phyloP scores from a whole-genome alignment of 495 filamentous ascomycete genomes.

The Neurospora sp. region DNA sequence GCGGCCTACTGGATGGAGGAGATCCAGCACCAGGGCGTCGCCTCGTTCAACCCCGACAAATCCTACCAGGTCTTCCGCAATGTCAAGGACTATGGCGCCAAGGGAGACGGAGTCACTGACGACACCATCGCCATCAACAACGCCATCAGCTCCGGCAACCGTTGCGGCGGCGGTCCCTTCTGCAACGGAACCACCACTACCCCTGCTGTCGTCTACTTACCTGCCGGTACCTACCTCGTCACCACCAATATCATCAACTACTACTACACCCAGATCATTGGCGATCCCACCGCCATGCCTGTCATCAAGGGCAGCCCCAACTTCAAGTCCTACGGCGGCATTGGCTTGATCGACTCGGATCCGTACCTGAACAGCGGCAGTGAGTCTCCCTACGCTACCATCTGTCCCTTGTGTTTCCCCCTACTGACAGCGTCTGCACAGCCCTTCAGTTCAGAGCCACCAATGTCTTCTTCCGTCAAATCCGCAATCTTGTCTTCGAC shows the following conservation, averaged over 20 bases:
- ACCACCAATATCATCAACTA: constrained; percentile 47
- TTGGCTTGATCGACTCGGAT: constrained; percentile 57
- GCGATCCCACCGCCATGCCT: constrained; percentile 50
- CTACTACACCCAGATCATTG: constrained; percentile 57
- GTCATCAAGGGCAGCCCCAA: constrained; percentile 54
- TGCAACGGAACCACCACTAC: constrained; percentile 69
- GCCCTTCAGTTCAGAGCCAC: constrained; percentile 34
- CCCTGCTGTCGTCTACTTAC: constrained; percentile 64
- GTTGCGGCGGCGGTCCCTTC: constrained; percentile 56
- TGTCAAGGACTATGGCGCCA: constrained; percentile 71
- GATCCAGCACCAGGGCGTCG: constrained; percentile 37
- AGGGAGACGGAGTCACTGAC: constrained; percentile 49
- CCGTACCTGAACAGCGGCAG: constrained; percentile 45
- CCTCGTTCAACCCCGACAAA: constrained; percentile 27
- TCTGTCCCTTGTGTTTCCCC: not conserved
- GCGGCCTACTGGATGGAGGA: constrained; percentile 36
- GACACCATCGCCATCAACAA: constrained; percentile 35
- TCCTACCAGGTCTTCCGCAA: constrained; percentile 62
- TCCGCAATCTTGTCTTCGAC: constrained; percentile 88
- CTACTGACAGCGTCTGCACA: not conserved
- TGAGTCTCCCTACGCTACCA: not conserved
- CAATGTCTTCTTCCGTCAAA: constrained; percentile 79
- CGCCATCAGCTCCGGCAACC: constrained; percentile 61
- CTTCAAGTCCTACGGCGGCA: constrained; percentile 55
- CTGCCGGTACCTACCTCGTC: constrained; percentile 52